Evolutionary conservation across 2,329 filamentous ascomycete genomes (phyloP), one percentile per base, ranked within the genome.

Genomic region (Podosphaera xanthii): DNA sequence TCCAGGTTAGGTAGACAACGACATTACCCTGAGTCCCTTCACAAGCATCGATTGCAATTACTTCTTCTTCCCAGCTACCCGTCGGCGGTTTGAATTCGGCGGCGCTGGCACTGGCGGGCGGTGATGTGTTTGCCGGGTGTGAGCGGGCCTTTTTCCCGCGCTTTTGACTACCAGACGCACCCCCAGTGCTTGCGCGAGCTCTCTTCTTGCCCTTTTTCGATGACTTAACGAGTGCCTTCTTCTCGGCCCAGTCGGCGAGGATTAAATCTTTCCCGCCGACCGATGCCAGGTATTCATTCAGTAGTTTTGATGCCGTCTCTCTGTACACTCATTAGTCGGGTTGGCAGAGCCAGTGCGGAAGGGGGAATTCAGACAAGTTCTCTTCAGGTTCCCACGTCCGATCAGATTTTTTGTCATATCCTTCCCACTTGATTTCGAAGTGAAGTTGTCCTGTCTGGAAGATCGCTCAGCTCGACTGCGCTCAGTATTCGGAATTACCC

Each of bases 371-470:
- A 82, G 79, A 70, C 61, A 87, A 72, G 64, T 89, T 90, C 9
- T 81, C 79, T 65, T 87, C 82, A 0, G 84, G 82, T 68, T 92
- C 87, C 86, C 86, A 91, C 0, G 87, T 92, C 66, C 79, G 71
- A 64, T 92, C 87, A 0, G 73, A 69, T 62, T 82, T 80, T 62
- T 82, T 78, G 0, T 86, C 79, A 62, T 83, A 92, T 2, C 86
- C 86, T 63, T 86, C 80, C 87, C 87, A 92, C 66, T 91, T 89
- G 42, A 92, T 84, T 58, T 83, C 76, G 66, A 84, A 89, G 54
- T 76, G 75, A 0, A 82, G 66, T 3, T 69, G 68, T 30, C 77
- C 78, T 46, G 64, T 64, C 65, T 64, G 59, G 54, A 38, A 48
- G 38, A 22, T 2, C 14, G 55, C 62, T 61, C 61, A 63, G 56